Conservation (phyloP, 495 filamentous ascomycete species). For the Aspergillus heteromorphus region DNA sequence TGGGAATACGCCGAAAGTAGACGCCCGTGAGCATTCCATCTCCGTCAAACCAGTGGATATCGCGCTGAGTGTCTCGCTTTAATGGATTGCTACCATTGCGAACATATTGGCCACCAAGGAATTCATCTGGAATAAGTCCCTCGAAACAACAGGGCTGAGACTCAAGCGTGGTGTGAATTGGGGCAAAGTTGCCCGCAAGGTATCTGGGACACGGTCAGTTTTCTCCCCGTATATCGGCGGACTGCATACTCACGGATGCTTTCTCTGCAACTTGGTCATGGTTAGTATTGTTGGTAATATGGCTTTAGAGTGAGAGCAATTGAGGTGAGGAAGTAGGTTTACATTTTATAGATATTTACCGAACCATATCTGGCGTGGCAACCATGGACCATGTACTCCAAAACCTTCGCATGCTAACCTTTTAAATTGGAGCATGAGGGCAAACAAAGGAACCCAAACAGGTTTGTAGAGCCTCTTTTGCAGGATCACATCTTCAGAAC, state of each 20-base stretch:
- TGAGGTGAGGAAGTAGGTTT: background rate
- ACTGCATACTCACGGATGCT: background rate
- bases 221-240: background rate
- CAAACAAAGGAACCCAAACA: too few relatives aligned
- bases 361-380: background rate
- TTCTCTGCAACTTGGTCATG: background rate
- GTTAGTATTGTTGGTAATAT: background rate
- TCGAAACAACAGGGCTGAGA: constrained; percentile 40
- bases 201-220: constrained; percentile 27
- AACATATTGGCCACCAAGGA: constrained; percentile 60
- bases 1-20: constrained; percentile 38
- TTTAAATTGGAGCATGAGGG: too few relatives aligned
- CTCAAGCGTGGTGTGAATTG: constrained; percentile 47
- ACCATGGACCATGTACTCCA: too few relatives aligned
- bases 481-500: too few relatives aligned
- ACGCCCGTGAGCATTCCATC: constrained; percentile 68
- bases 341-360: background rate
- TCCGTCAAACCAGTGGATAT: constrained; percentile 66
- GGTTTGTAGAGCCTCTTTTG: too few relatives aligned
- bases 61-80: constrained; percentile 49
- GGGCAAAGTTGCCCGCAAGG: constrained; percentile 60
- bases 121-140: constrained; percentile 52
- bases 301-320: background rate
- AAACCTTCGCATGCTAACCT: too few relatives aligned
- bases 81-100: constrained; percentile 66